A percentile compares a stretch with the other conserved stretches of the same genome.
These are phyloP conservation scores for Penicillium verrucosum DNA, from an alignment of 2,329 filamentous ascomycete genomes.

Conservation along the genomic window DNA sequence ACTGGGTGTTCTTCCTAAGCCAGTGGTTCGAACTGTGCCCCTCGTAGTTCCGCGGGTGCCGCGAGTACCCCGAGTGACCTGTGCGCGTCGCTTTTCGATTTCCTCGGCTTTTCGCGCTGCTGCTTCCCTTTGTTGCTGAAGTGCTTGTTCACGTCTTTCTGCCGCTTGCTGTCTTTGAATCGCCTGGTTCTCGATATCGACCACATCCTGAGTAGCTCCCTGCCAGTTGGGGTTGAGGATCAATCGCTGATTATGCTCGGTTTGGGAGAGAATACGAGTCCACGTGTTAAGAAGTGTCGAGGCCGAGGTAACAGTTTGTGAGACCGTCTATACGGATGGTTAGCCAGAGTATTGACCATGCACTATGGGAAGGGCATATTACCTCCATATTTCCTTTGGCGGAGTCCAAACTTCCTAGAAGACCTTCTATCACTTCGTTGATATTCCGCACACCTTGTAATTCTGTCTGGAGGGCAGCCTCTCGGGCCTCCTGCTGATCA, in stretches of 20 bases:
- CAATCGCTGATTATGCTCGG: slow-evolving; percentile 92
- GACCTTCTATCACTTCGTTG: slow-evolving; percentile 76
- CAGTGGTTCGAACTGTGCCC: slow-evolving; percentile 35
- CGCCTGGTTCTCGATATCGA: slow-evolving; percentile 81
- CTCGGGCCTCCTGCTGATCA: slow-evolving; percentile 65
- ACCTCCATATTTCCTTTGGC: slow-evolving; percentile 52
- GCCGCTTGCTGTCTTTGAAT: slow-evolving; percentile 70
- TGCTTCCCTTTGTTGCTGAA: slow-evolving; percentile 73
- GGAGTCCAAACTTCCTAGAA: slow-evolving; percentile 45
- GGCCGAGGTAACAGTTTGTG: slow-evolving; percentile 78
- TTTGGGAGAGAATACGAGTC: slow-evolving; percentile 93
- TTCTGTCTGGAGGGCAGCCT: slow-evolving; percentile 72
- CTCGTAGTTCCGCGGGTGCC: slow-evolving; percentile 31
- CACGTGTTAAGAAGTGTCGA: slow-evolving; percentile 90
- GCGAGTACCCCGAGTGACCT: slow-evolving; percentile 33
- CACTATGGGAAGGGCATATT: slow-evolving; percentile 1
- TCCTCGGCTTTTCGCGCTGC: slow-evolving; percentile 54
- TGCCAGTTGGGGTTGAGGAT: slow-evolving; percentile 87
- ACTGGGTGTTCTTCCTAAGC: slow-evolving; percentile 38
- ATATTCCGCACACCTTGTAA: slow-evolving; percentile 79
- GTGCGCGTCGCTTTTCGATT: slow-evolving; percentile 42
- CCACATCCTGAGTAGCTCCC: slow-evolving; percentile 79
- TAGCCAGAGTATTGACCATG: background rate
- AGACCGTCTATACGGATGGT: slow-evolving; percentile 62
- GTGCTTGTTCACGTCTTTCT: slow-evolving; percentile 72